Conservation (phyloP, 352 stramenopile genomes). For the Globisporangium carolinianum region DNA sequence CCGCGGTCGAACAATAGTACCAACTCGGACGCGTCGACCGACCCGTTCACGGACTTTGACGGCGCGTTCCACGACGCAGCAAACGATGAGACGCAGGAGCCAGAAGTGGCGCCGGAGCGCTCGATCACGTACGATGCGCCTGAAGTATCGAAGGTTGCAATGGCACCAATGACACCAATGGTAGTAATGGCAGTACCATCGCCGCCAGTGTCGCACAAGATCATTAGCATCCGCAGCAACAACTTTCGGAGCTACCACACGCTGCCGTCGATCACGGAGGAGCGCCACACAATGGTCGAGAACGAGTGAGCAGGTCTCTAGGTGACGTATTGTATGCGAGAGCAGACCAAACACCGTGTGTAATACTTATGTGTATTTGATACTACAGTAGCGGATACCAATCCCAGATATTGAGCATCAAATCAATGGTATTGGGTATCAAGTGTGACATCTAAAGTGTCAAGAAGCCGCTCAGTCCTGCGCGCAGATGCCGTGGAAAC, state of each 20-base stretch:
- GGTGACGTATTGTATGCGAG: too few relatives aligned
- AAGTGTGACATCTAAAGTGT: too few relatives aligned
- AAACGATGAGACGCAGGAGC: background rate
- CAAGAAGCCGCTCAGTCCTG: too few relatives aligned
- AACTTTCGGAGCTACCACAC: slow-evolving; percentile 22
- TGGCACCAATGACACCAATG: too few relatives aligned
- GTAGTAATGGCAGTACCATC: background rate
- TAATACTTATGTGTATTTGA: too few relatives aligned
- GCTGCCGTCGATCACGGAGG: slow-evolving; percentile 37
- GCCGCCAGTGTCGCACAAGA: slow-evolving; percentile 23
- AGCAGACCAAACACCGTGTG: too few relatives aligned
- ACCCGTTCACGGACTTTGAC: slow-evolving; percentile 15
- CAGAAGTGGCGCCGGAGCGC: background rate
- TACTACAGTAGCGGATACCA: too few relatives aligned
- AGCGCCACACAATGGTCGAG: slow-evolving; percentile 11
- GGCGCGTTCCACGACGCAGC: slow-evolving; percentile 10
- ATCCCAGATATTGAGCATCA: too few relatives aligned
- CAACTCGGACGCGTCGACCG: slow-evolving; percentile 5
- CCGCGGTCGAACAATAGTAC: slow-evolving; percentile 12
- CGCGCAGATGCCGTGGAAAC: slow-evolving; percentile 63
- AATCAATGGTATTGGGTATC: too few relatives aligned
- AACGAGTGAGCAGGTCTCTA: slow-evolving; percentile 3
- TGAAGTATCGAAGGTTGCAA: too few relatives aligned
- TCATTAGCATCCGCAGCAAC: slow-evolving; percentile 51
- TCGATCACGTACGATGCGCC: background rate